Evolutionary conservation across 495 filamentous ascomycete species (phyloP).

Genomic region (Penicillium psychrofluorescens): DNA sequence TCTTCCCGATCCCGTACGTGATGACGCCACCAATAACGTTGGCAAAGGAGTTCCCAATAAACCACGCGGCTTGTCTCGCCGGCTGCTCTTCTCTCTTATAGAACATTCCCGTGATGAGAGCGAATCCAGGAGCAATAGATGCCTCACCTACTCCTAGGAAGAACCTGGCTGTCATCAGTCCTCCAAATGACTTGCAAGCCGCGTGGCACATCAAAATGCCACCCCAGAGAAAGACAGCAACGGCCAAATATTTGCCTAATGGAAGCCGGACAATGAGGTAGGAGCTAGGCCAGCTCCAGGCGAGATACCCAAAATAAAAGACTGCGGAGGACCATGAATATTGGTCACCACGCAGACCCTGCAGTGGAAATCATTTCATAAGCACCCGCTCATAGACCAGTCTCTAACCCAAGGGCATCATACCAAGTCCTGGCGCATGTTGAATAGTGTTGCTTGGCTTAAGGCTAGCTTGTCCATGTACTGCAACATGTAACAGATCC

Average conservation of each 20-base stretch:
- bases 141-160: constrained; percentile 51
- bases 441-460: constrained; percentile 47
- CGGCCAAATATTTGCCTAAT: constrained; percentile 41
- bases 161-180: constrained; percentile 43
- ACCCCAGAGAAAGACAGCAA: constrained; percentile 25
- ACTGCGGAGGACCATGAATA: constrained; percentile 42
- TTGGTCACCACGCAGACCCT: constrained; percentile 31
- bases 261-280: constrained; percentile 46
- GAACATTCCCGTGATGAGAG: constrained; percentile 52
- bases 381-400: background rate
- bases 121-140: constrained; percentile 49
- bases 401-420: background rate
- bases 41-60: constrained; percentile 41
- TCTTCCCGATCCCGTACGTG: constrained; percentile 37
- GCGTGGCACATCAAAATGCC: constrained; percentile 29
- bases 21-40: constrained; percentile 39
- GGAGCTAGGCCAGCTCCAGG: constrained; percentile 41
- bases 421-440: constrained; percentile 34
- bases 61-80: constrained; percentile 48
- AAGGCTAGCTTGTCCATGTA: constrained; percentile 54
- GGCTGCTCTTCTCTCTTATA: constrained; percentile 48
- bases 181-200: constrained; percentile 40
- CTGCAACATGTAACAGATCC: constrained; percentile 41
- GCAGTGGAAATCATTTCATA: background rate
- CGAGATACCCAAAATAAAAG: constrained; percentile 46